Percentiles rank a stretch among this genome's conserved stretches.
Conservation (phyloP, 2,329 filamentous ascomycete species). For the Aspergillus chevalieri region DNA sequence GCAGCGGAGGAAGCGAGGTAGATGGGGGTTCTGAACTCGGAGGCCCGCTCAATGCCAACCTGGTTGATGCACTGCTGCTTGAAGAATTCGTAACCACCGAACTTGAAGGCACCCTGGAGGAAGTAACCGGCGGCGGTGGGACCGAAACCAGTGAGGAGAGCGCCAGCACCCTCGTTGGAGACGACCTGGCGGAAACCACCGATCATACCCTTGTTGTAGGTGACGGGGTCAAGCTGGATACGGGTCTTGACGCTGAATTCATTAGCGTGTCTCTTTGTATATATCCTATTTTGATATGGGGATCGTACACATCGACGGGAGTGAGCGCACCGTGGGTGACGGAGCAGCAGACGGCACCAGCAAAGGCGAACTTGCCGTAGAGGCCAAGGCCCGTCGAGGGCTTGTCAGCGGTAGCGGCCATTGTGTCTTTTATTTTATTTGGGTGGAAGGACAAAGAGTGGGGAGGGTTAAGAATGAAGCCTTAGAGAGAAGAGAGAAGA, state of each 20-base stretch:
- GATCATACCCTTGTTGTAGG: slow-evolving; percentile 83
- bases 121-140: slow-evolving; percentile 87
- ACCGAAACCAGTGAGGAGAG: slow-evolving; percentile 77
- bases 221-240: slow-evolving; percentile 84
- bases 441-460: slow-evolving; percentile 3
- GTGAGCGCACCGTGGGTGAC: slow-evolving; percentile 95
- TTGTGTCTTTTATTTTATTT: slow-evolving; percentile 20
- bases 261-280: neutral
- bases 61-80: slow-evolving; percentile 83
- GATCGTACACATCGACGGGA: slow-evolving; percentile 96
- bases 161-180: slow-evolving; percentile 74
- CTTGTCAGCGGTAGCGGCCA: slow-evolving; percentile 33
- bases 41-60: slow-evolving; percentile 70
- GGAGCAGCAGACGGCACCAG: slow-evolving; percentile 96
- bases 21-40: slow-evolving; percentile 72
- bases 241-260: slow-evolving; percentile 83
- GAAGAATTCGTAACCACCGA: slow-evolving; percentile 94
- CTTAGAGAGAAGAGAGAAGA: slow-evolving; percentile 7
- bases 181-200: slow-evolving; percentile 83
- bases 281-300: slow-evolving; percentile 1
- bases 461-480: slow-evolving; percentile 8
- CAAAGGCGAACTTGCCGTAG: slow-evolving; percentile 94
- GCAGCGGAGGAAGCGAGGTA: slow-evolving; percentile 63
- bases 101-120: slow-evolving; percentile 89
- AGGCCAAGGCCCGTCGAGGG: slow-evolving; percentile 60